Evolutionary conservation across 192 early-diverging fungal genomes (phyloP), one percentile per base, ranked within the genome.

Genomic region (Backusella australiensis): DNA sequence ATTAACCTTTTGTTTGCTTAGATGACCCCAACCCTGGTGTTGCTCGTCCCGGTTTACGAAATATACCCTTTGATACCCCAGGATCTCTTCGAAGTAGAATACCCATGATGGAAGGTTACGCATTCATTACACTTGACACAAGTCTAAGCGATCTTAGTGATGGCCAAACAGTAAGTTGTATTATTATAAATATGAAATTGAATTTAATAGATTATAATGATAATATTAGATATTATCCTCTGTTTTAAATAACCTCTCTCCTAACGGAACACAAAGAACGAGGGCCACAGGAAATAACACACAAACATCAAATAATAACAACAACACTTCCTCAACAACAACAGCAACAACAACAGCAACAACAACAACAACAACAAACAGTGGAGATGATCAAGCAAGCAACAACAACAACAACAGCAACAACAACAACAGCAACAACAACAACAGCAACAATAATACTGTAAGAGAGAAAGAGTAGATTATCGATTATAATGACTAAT

Each of bases 71-170:
- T 63, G 56, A 63, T 29, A 26, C 56, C 11, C 56, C 23, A 63
- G 56, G 56, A 14, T 67, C 71, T 32, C 19, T 75, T 21, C 39
- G 68, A 9, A 52, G 46, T 53, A 66, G 80, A 53, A 53, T 81
- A 0, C 80, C 80, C 38, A 59, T 75, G 66, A 78, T 81, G 80
- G 80, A 81, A 72, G 80, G 80, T 1, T 77, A 77, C 34, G 69
- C 80, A 35, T 77, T 81, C 21, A 81, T 81, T 42, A 81, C 80
- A 21, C 32, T 81, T 3, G 80, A 81, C 52, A 69, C 78, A 1
- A 75, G 44, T 29, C 21, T 79, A 21, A 29, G 34, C 26, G 78
- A 79, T 42, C 17, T 79, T 26, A 12, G 26, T n/a, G 77, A 78
- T 32, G 29, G 65, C 63, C 65, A 72, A 65, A 70, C 77, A 26